Evolutionary conservation across 352 stramenopile species (phyloP).

Genomic region (Phytophthora melonis): DNA sequence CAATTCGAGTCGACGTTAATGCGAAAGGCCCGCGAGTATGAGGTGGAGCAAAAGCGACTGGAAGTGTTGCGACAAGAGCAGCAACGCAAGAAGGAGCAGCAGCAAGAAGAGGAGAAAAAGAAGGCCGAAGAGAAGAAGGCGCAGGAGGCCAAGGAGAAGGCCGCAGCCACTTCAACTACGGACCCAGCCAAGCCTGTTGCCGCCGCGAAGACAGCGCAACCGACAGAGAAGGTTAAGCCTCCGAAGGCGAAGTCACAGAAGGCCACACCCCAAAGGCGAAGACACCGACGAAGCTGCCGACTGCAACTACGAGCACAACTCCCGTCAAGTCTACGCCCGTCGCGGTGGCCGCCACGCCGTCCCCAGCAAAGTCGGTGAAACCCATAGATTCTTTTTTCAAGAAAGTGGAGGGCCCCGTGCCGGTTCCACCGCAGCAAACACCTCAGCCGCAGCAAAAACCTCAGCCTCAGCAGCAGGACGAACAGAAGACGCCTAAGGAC

Average conservation of each 20-base stretch:
- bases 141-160: conserved; percentile 2
- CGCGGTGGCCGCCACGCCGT: conserved; percentile 18
- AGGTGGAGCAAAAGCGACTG: conserved; percentile 49
- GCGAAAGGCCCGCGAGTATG: conserved; percentile 54
- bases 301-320: background rate
- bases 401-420: conserved; percentile 19
- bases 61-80: conserved; percentile 34
- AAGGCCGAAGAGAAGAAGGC: conserved; percentile 31
- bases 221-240: conserved; percentile 1
- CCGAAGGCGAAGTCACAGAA: background rate
- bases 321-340: conserved; percentile 4
- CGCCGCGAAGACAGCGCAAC: background rate
- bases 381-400: conserved; percentile 51
- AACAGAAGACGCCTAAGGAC: conserved; percentile 23
- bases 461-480: conserved; percentile 2
- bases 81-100: conserved; percentile 38
- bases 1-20: conserved; percentile 62
- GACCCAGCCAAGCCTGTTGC: background rate
- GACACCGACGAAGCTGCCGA: conserved; percentile 9
- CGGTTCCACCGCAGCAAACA: background rate
- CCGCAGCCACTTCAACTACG: background rate
- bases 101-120: conserved; percentile 36
- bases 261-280: conserved; percentile 16
- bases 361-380: conserved; percentile 26
- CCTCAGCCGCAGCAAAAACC: background rate